phyloP scores from a whole-genome alignment of 2,329 filamentous ascomycete genomes.

The Aquanectria penicillioides region DNA sequence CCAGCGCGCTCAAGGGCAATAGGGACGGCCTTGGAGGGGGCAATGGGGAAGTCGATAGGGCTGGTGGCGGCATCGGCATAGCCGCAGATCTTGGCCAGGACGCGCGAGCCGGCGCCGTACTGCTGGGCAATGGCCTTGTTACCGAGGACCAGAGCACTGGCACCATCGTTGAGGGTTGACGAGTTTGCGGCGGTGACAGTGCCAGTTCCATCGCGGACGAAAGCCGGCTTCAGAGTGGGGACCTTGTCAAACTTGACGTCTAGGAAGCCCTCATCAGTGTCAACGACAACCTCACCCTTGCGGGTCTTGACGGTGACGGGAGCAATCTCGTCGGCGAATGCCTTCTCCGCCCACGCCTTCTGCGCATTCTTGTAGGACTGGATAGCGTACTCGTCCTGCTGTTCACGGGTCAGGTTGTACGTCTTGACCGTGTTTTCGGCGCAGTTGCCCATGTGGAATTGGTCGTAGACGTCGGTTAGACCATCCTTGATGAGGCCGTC shows the following conservation, averaged over 20 bases:
- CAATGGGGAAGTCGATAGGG: conserved; percentile 92
- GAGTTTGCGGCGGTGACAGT: conserved; percentile 96
- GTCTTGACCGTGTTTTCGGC: conserved; percentile 95
- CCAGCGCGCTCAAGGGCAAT: conserved; percentile 89
- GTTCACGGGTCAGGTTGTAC: conserved; percentile 79
- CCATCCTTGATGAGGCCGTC: conserved; percentile 96
- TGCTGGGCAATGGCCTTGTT: conserved; percentile 83
- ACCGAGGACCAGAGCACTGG: conserved; percentile 86
- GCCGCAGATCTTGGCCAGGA: conserved; percentile 86
- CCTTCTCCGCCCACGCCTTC: conserved; percentile 83
- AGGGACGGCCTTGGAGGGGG: conserved; percentile 90
- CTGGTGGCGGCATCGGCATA: conserved; percentile 92
- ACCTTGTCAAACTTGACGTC: conserved; percentile 90
- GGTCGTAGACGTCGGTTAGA: conserved; percentile 94
- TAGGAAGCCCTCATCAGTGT: conserved; percentile 88
- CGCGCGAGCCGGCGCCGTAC: conserved; percentile 80
- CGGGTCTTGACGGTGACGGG: conserved; percentile 85
- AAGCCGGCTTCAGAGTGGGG: conserved; percentile 87
- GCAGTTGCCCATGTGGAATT: conserved; percentile 98
- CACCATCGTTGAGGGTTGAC: conserved; percentile 94
- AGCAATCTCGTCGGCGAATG: conserved; percentile 89
- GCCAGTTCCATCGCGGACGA: conserved; percentile 84
- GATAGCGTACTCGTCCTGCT: conserved; percentile 92
- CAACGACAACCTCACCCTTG: conserved; percentile 84
- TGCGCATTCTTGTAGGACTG: conserved; percentile 90